Evolutionary conservation across 75 land plant species (phyloP), one percentile per base, ranked within the genome.

Genomic region (Selaginella moellendorffii): DNA sequence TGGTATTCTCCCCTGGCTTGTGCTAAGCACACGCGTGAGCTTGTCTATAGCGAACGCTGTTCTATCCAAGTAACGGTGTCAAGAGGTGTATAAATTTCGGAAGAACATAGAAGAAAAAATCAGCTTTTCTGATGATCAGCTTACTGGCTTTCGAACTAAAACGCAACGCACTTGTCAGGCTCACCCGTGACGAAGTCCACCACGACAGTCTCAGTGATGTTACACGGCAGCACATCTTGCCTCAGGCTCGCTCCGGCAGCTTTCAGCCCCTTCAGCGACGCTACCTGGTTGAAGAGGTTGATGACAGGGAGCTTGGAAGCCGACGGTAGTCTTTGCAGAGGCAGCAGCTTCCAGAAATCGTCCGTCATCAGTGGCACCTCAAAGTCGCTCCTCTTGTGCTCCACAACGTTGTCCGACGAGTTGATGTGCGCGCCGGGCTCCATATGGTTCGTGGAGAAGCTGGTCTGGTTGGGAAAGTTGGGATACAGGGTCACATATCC

Each of bases 371-470:
- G 27, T 2, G 63, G 31, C 0, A 8, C 28, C 42, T 12, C 23
- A 65, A 10, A 56, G 59, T 19, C 23, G 24, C 66, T 56, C 70
- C 73, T 86, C 61, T 82, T 76, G 75, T 95, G 99, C 63, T 63
- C 77, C 30, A 95, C 76, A 1, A 79, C 79, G 28, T 95, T 95
- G 53, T 85, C 88, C n/a, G 84, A 83, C 1, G 99, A 91, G 53
- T 80, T 79, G 29, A 95, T 95, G 68, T 89, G 99, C 0, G 99
- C 99, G 2, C 96, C 99, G 1, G 99, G 99, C 74, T 95, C 99
- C 99, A 95, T 89, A 66, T 95, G 99, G 68, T 95, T 95, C 10
- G 99, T 95, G 9, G 99, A 89, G 72, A 95, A 95, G 76, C 99
- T 95, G 0, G 78, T 67, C 63, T 95, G 96, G 64, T 81, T 67